Base-by-base conservation (phyloP, 331 rosid species). In the Dryas integrifolia region DNA sequence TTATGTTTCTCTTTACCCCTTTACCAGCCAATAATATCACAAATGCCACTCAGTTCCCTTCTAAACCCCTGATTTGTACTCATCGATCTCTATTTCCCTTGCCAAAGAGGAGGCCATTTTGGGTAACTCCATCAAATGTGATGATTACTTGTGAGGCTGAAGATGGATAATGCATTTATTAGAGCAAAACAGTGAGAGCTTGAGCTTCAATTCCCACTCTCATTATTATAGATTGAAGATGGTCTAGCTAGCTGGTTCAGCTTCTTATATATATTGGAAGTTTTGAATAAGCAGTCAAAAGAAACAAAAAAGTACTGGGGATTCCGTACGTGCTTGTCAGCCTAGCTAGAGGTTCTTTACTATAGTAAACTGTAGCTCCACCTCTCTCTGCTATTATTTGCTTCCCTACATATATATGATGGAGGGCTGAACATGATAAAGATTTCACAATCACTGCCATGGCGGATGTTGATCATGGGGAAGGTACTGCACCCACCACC, bases 401-500 rank as follows among this genome's bases (percentile, higher is more conserved):
- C 40, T 53, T 21, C 59, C 38, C 69, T 79, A 52, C 0, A 30
- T 30, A 30, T 30, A 30, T 70, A 59, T 76, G 77, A 81, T 72
- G 78, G 74, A 77, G 72, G 66, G 40, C 55, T 52, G 61, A 76
- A 50, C 73, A 75, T 65, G 70, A 74, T 58, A 57, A 71, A 65
- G 46, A 48, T 49, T 76, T 63, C 65, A 63, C 69, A 16, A 74
- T 67, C 72, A 65, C 81, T 80, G 82, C 73, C 71, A 82, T 84
- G 89, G 87, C 74, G 76, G 91, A 88, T 79, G 80, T 77, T 30
- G 85, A 67, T 81, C 82, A 72, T 81, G 84, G 78, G 62, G 77
- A 83, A 67, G 46, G 76, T 72, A 68, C 76, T 38, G 71, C 76
- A 68, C 68, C 82, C 45, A 57, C 78, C 79, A 76, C 79, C 82